Base-by-base conservation (phyloP, 345 rosid species). In the Arabidopsis suecica region DNA sequence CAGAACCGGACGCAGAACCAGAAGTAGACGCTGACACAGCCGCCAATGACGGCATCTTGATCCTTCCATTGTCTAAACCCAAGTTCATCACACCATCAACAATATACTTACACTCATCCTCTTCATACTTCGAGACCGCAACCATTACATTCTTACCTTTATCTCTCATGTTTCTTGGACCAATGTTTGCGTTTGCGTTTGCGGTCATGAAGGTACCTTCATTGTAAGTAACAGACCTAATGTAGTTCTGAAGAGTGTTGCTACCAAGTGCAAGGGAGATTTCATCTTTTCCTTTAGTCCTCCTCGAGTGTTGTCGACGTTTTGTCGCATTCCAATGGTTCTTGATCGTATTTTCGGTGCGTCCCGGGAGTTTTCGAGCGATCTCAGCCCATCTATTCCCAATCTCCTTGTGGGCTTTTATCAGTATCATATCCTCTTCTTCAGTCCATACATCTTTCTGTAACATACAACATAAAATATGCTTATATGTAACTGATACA, bases 311-410 rank as follows among this genome's bases (percentile, higher is more conserved):
- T 49, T 83, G 86, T 50, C 86, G 62, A 45, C 90, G 73, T 68
- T 84, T 86, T 5, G 90, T 83, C 7, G 88, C 90, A 3, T 86
- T 86, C 75, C 81, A 86, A 9, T 84, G 90, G 47, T 86, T 86
- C 33, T 86, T 86, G n/a, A 82, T 86, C 0, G 87, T 85, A 44
- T 90, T 90, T 45, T 90, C 93, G 0, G 87, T 83, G 7, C 93
- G 83, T 3, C 91, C 93, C 0, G 84, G 88, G 23, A 90, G 81
- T 44, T 70, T 77, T 28, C 80, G 74, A 1, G 96, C 88, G 7
- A 88, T 90, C 79, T 88, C 93, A 1, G 90, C 90, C 96, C 96
- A 90, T 50, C 42, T 75, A 69, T 90, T 90, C 3, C 96, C 96
- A 3, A 90, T 58, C 50, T 77, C 75, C 22, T 76, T 88, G 58